Evolutionary conservation across 192 early-diverging fungal genomes (phyloP).

Genomic region (Mortierella antarctica): DNA sequence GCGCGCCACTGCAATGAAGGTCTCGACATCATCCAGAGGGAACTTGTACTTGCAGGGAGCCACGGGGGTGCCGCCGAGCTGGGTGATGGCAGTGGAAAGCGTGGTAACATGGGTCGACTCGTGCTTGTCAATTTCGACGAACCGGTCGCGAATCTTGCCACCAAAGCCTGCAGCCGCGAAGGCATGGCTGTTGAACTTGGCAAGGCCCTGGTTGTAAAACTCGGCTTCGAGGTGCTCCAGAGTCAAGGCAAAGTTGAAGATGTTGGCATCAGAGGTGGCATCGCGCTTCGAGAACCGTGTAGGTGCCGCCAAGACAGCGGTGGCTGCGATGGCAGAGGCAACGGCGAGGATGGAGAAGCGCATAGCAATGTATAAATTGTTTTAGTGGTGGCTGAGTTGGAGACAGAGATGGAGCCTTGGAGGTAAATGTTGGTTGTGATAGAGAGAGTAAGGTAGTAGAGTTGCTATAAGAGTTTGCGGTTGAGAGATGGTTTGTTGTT

Average conservation of each 20-base stretch:
- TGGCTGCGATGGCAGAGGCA: constrained; percentile 13
- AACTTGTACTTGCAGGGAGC: constrained; percentile 24
- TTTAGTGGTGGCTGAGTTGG: no score
- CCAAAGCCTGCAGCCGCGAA: constrained; percentile 3
- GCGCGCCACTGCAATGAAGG: constrained; percentile 55
- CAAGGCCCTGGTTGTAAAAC: constrained; percentile 30
- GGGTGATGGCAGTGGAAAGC: constrained; percentile 7
- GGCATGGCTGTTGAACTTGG: constrained; percentile 5
- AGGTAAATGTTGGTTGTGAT: no score
- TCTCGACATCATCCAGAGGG: constrained; percentile 47
- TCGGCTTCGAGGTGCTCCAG: constrained; percentile 36
- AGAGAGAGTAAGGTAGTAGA: no score
- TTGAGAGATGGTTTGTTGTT: no score
- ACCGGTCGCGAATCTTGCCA: not conserved
- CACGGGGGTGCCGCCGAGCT: constrained; percentile 11
- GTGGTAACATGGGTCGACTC: constrained; percentile 19
- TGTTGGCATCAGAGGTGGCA: not conserved
- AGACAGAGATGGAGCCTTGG: no score
- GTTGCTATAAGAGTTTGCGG: no score
- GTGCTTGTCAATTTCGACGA: constrained; percentile 24
- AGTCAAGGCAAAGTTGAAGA: constrained; percentile 35
- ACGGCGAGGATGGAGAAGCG: constrained; percentile 20
- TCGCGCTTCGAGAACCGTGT: not conserved
- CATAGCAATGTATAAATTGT: not conserved
- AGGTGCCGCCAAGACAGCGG: constrained; percentile 15